A percentile compares a stretch with the other conserved stretches of the same genome.
Evolutionary conservation across 192 early-diverging fungal species (phyloP).

Genomic region (Coemansia sp.): DNA sequence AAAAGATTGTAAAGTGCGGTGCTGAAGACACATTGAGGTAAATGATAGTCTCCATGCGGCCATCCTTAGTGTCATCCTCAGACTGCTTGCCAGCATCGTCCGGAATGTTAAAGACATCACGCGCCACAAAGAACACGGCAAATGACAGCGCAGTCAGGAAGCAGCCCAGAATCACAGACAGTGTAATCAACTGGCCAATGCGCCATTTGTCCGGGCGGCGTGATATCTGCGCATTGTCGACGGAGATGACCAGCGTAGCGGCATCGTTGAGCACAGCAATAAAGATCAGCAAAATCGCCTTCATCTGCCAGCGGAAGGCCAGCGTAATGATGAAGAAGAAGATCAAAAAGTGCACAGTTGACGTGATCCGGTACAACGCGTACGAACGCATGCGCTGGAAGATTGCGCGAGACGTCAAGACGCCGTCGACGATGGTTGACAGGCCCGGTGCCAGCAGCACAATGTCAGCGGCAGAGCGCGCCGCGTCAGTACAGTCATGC

Average conservation of each 20-base stretch:
- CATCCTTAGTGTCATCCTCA: conserved; percentile 46
- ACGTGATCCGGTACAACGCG: conserved; percentile 92
- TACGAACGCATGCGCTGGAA: conserved; percentile 96
- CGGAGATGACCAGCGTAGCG: conserved; percentile 87
- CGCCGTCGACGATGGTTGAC: conserved; percentile 90
- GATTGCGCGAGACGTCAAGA: conserved; percentile 85
- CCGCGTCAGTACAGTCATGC: conserved; percentile 93
- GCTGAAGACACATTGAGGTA: conserved; percentile 89
- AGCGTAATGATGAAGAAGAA: conserved; percentile 94
- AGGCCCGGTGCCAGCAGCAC: conserved; percentile 86
- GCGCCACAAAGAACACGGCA: conserved; percentile 79
- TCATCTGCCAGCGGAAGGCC: conserved; percentile 77
- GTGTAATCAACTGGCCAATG: conserved; percentile 84
- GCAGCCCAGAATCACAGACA: conserved; percentile 75
- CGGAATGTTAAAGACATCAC: conserved; percentile 59
- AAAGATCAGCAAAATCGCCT: conserved; percentile 77
- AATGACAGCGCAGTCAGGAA: conserved; percentile 77
- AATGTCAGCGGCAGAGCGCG: conserved; percentile 93
- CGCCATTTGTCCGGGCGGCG: conserved; percentile 91
- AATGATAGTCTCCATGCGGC: conserved; percentile 80
- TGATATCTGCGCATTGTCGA: conserved; percentile 93
- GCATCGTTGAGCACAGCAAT: conserved; percentile 91
- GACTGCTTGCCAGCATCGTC: conserved; percentile 44
- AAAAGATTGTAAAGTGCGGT: conserved; percentile 95
- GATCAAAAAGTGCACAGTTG: conserved; percentile 92